Evolutionary conservation across 192 early-diverging fungal genomes (phyloP).

Genomic region (Podila horticola): DNA sequence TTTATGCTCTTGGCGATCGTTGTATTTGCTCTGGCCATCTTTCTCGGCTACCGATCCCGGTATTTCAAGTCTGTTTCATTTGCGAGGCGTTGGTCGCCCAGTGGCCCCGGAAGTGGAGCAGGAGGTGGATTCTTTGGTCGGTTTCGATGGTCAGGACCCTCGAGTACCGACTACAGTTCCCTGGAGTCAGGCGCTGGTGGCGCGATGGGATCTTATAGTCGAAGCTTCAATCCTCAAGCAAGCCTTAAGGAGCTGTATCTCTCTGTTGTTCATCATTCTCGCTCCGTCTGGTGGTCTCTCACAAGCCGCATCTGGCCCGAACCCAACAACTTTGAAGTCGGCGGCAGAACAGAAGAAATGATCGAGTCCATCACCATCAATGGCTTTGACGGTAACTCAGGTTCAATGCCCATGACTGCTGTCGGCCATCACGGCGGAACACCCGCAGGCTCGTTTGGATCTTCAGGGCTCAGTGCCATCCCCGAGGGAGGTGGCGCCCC

Average conservation of each 20-base stretch:
- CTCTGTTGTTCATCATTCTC: constrained; percentile 34
- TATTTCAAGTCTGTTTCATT: constrained; percentile 19
- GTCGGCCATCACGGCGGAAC: constrained; percentile 26
- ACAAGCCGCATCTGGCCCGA: constrained; percentile 43
- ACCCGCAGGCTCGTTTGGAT: constrained; percentile 31
- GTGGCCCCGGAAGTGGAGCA: constrained; percentile 11
- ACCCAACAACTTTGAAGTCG: constrained; percentile 14
- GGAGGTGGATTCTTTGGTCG: constrained; percentile 34
- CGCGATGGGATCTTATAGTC: constrained; percentile 18
- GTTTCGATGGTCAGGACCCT: constrained; percentile 22
- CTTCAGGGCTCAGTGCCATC: constrained; percentile 26
- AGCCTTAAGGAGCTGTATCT: constrained; percentile 42
- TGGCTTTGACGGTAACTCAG: constrained; percentile 34
- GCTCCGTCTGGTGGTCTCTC: constrained; percentile 41
- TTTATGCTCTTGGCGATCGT: constrained; percentile 40
- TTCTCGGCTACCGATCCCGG: constrained; percentile 35
- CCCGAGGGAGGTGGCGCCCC: constrained; percentile 10
- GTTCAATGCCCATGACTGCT: constrained; percentile 12
- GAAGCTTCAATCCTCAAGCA: constrained; percentile 27
- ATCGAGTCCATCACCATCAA: constrained; percentile 38
- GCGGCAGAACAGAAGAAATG: constrained; percentile 11
- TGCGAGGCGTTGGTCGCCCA: constrained; percentile 17
- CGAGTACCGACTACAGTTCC: constrained; percentile 32
- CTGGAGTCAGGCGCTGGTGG: constrained; percentile 34
- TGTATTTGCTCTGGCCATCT: constrained; percentile 28